Percentiles rank a stretch among this genome's conserved stretches.
These are phyloP conservation scores for Starmera pachycereana DNA, from an alignment of 805 yeast genomes.

Conservation along the genomic window DNA sequence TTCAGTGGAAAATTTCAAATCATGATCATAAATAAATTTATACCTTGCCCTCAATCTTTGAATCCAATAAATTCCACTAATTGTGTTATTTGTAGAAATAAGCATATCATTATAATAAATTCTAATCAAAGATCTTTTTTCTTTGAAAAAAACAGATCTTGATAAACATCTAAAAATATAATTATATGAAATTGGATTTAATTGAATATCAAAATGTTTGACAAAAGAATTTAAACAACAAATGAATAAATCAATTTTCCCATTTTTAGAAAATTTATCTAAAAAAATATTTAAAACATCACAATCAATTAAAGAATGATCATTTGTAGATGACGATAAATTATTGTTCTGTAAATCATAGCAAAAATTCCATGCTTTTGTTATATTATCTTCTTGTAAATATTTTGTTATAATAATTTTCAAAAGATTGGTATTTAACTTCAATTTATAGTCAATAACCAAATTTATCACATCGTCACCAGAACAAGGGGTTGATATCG, in stretches of 20 bases:
- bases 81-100: conserved; percentile 6
- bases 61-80: conserved; percentile 18
- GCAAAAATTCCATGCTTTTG: conserved; percentile 20
- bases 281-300: conserved; percentile 22
- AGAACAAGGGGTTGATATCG: conserved; percentile 1
- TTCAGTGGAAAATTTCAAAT: conserved; percentile 9
- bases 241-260: conserved; percentile 25
- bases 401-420: conserved; percentile 18
- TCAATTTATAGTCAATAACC: conserved; percentile 11
- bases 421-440: conserved; percentile 16
- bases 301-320: conserved; percentile 6
- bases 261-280: conserved; percentile 19
- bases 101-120: conserved; percentile 17
- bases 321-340: not conserved
- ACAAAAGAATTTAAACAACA: conserved; percentile 23
- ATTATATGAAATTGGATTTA: conserved; percentile 23
- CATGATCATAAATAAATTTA: conserved; percentile 9
- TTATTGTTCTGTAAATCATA: conserved; percentile 8
- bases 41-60: conserved; percentile 12
- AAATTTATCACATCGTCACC: conserved; percentile 7
- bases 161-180: conserved; percentile 25
- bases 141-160: conserved; percentile 21
- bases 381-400: conserved; percentile 18
- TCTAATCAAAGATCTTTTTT: conserved; percentile 16
- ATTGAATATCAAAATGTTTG: conserved; percentile 16